Base-by-base conservation (phyloP, 768 basidiomycete species). In the Pleurotus platypus region DNA sequence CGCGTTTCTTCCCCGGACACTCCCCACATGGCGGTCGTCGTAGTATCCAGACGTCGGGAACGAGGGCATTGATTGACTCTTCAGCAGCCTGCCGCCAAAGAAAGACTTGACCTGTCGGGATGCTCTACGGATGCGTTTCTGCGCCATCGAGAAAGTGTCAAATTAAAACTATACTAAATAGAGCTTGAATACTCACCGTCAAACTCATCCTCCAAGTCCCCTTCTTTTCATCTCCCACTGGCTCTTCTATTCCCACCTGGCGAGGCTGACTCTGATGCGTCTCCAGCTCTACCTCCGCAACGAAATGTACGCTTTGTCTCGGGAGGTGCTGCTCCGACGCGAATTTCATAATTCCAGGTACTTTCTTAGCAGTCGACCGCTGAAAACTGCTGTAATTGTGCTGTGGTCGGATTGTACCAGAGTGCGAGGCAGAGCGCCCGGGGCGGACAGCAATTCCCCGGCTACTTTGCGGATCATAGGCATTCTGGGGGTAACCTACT, bases 21-120 rank as follows among this genome's bases (percentile, higher is more conserved):
- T 20, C 13, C 24, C 24, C 13, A 15, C 22, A 26, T 16, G 13
- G 46, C 39, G 51, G 5, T 54, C 51, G 4, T 40, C 16, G n/a
- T n/a, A 42, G n/a, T 54, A n/a, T n/a, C 15, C 15, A 6, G 37
- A 16, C n/a, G 49, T 35, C n/a, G 49, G 49, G 11, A 54, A 54
- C n/a, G 51, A 37, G 13, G 51, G 51, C 39, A 54, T 39, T 2
- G 51, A 54, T 30, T 38, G 51, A 24, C 51, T 54, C 24, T 30
- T 39, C 9, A 54, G 39, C 8, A 54, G n/a, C 20, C 51, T n/a
- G 42, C 18, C 51, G 12, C 39, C 24, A 39, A 54, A 54, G 24
- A 54, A 54, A 12, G 39, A 54, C n/a, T 54, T 54, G n/a, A 54
- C 51, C 12, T 16, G 35, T 18, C 42, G 51, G n/a, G 51, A 54